A percentile compares a stretch with the other conserved stretches of the same genome.
phyloP scores from a whole-genome alignment of 2,329 filamentous ascomycete species.

The Trichocomaceae sp. region DNA sequence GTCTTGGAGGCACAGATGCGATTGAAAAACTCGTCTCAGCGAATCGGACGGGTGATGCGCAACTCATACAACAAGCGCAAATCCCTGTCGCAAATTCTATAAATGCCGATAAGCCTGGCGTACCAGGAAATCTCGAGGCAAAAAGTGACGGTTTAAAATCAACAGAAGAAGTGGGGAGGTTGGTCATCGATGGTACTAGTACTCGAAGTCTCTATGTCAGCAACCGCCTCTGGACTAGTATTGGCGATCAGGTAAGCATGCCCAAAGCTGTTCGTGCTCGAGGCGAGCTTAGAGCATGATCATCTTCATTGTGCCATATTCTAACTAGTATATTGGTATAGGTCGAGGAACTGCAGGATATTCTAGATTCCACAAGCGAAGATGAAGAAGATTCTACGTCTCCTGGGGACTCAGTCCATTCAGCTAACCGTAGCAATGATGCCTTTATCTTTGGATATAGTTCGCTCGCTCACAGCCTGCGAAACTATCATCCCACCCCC shows the following conservation, averaged over 20 bases:
- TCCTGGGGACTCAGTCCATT: slow-evolving; percentile 32
- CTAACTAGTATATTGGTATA: slow-evolving; percentile 18
- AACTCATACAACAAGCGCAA: slow-evolving; percentile 6
- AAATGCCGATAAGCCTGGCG: not conserved
- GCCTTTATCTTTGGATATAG: slow-evolving; percentile 57
- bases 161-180: slow-evolving; percentile 45
- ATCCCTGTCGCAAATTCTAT: not conserved
- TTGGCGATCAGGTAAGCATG: slow-evolving; percentile 51
- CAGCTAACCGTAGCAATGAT: slow-evolving; percentile 48
- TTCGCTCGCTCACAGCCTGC: slow-evolving; percentile 51
- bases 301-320: not conserved
- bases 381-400: slow-evolving; percentile 48
- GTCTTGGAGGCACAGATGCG: slow-evolving; percentile 44
- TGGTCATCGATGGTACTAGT: slow-evolving; percentile 54
- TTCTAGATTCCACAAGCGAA: slow-evolving; percentile 52
- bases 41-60: slow-evolving; percentile 4
- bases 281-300: not conserved
- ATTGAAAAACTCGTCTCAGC: slow-evolving; percentile 18
- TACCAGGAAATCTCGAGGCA: not conserved
- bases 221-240: slow-evolving; percentile 55
- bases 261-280: not conserved
- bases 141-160: not conserved
- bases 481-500: slow-evolving; percentile 49
- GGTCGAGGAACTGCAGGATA: slow-evolving; percentile 57
- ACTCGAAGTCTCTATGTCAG: slow-evolving; percentile 56